Base-by-base conservation (phyloP, 768 basidiomycete genomes). In the Rossbeevera mucosa region DNA sequence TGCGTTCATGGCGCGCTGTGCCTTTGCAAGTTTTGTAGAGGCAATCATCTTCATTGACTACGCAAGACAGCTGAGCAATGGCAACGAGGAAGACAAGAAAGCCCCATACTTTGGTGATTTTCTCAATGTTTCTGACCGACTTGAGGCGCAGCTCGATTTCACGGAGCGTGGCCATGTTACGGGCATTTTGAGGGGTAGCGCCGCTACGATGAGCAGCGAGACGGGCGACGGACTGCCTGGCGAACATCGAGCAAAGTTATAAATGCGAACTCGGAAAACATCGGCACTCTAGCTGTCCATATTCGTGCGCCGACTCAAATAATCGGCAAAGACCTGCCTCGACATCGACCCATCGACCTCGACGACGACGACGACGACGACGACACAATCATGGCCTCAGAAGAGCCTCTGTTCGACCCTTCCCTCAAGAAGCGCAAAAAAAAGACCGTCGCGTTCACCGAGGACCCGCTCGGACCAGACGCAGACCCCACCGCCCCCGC, bases 81-180 rank as follows among this genome's bases (percentile, higher is more conserved):
- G n/a, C n/a, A n/a, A n/a, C n/a, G n/a, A n/a, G n/a, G n/a, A n/a
- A n/a, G n/a, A n/a, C n/a, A n/a, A n/a, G n/a, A n/a, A n/a, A n/a
- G n/a, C n/a, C n/a, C n/a, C n/a, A n/a, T n/a, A 92, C 94, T 80
- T 96, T 95, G 55, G 95, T 97, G 78, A 99, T 97, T 89, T 98
- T 98, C 82, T 96, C 92, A 70, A 95, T 95, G 78, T 96, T 96
- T 72, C 81, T 80, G 66, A 97, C 95, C 44, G 93, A 96, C 83
- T 95, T 91, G 74, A 91, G 81, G 64, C 95, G 86, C 71, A 91
- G 73, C 79, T 99, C 95, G 67, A 99, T 89, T 77, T 99, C 95
- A 60, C 94, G 88, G 59, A 99, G 85, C 55, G 96, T 98, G 38
- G 95, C 96, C 94, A 93, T 92, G 74, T 88, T 92, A 64, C 89